Base-by-base conservation (phyloP, 345 rosid genomes). In the Kandelia obovata region DNA sequence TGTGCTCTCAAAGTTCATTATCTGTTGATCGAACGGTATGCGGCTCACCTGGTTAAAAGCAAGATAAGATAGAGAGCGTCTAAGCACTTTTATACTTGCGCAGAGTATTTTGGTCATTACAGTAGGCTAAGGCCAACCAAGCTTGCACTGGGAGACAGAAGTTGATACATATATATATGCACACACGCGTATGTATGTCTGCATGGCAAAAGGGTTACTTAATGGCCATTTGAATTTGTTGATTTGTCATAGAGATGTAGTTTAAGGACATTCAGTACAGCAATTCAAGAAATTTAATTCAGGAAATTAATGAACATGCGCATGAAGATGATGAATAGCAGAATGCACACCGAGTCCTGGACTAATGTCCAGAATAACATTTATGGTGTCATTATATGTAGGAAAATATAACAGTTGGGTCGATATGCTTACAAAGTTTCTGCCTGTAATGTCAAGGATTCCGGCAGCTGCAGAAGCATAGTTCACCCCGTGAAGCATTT, bases 381-480 rank as follows among this genome's bases (percentile, higher is more conserved):
- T 43, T 2, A 43, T 39, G 1, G 46, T 39, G 46, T 39, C 3
- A 10, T 13, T 39, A 2, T 39, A 43, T 30, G 20, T 17, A n/a
- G 25, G 21, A 7, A 61, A 32, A 25, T 57, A n/a, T 19, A 43
- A n/a, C 21, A 16, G 21, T 1, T 20, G 20, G 43, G 19, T 7
- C 27, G 51, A 30, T 78, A 69, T 64, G 69, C 88, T 86, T 83
- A 95, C 99, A 31, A 95, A 95, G 76, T 92, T 95, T 80, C 93
- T 76, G 74, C 98, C 99, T 5, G 96, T 95, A 78, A 74, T 74
- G 46, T 89, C 96, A 23, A 95, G 98, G 53, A 95, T 92, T 32
- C 99, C 99, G 0, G 99, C 92, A 6, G 99, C 99, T 0, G 99
- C 97, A 11, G 99, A 95, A 58, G 99, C 99, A 51, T 91, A 95